Evolutionary conservation across 805 yeast species (phyloP).

Genomic region (Myxozyma melibiosi): DNA sequence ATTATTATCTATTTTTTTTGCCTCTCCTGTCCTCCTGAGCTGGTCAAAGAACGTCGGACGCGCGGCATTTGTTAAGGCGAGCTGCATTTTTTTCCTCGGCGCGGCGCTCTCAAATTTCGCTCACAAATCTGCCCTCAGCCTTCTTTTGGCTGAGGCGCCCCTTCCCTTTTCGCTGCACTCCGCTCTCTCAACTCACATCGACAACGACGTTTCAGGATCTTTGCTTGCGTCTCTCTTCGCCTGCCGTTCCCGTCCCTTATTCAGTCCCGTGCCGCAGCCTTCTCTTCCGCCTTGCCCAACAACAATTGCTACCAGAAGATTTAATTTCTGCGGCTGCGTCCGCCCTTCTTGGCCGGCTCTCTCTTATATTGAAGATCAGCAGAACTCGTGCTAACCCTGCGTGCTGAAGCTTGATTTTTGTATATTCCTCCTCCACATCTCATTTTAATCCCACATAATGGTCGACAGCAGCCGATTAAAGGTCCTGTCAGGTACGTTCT

Average conservation of each 20-base stretch:
- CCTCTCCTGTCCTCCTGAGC: not conserved
- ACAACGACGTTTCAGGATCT: no score
- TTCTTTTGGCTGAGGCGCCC: no score
- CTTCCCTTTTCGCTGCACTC: not conserved
- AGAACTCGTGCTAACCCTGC: no score
- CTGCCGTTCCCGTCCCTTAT: not conserved
- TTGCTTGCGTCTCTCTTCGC: constrained; percentile 5
- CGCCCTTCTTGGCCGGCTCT: not conserved
- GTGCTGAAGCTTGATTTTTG: no score
- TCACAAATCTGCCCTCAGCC: no score
- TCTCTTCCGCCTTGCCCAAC: not conserved
- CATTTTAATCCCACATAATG: not conserved
- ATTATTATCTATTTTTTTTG: not conserved
- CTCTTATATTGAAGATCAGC: no score
- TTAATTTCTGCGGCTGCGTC: not conserved
- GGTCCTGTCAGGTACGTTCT: constrained; percentile 16
- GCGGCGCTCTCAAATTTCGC: constrained; percentile 8
- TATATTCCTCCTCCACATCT: not conserved
- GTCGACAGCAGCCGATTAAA: constrained; percentile 16
- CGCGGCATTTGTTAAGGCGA: not conserved
- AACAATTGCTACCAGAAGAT: no score
- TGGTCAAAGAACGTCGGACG: not conserved
- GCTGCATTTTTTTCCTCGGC: constrained; percentile 4
- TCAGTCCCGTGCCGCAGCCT: not conserved
- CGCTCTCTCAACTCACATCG: no score